Evolutionary conservation across 2,329 filamentous ascomycete species (phyloP).

Genomic region (Nothophoma quercina): DNA sequence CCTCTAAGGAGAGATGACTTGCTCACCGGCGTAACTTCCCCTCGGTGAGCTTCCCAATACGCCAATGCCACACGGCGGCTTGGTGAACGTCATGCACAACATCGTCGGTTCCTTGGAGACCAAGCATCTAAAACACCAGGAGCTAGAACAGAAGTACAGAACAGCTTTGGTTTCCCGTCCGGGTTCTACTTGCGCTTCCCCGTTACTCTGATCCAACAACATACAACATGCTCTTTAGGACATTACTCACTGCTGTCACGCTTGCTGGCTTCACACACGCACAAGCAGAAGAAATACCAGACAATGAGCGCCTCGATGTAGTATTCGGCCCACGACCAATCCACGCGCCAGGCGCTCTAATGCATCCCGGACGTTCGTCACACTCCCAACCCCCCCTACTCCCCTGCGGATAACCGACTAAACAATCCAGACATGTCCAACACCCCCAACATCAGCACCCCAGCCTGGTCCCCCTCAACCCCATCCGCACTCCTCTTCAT

Average conservation of each 20-base stretch:
- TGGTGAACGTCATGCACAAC: conserved; percentile 6
- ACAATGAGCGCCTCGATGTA: conserved; percentile 11
- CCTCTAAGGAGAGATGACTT: no score
- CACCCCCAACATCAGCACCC: conserved; percentile 34
- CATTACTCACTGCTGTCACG: not conserved
- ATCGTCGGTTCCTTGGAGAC: not conserved
- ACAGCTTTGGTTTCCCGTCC: no score
- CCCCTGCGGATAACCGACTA: no score
- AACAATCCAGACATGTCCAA: conserved; percentile 29
- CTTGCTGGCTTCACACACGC: not conserved
- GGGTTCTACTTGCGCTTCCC: no score
- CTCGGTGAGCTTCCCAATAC: not conserved
- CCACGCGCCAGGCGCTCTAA: conserved; percentile 18
- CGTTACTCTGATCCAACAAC: no score
- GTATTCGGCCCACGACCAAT: conserved; percentile 20
- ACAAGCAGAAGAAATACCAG: conserved; percentile 2
- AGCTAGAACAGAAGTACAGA: not conserved
- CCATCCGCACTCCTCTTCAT: conserved; percentile 32
- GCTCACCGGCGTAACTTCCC: not conserved
- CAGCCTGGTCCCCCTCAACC: conserved; percentile 16
- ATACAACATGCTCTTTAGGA: not conserved
- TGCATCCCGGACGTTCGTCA: conserved; percentile 23
- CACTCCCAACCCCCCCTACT: not conserved
- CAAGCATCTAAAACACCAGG: not conserved
- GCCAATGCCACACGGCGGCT: conserved; percentile 9